phyloP scores from a whole-genome alignment of 2,329 filamentous ascomycete species.

The Pestalotiopsis sp. region DNA sequence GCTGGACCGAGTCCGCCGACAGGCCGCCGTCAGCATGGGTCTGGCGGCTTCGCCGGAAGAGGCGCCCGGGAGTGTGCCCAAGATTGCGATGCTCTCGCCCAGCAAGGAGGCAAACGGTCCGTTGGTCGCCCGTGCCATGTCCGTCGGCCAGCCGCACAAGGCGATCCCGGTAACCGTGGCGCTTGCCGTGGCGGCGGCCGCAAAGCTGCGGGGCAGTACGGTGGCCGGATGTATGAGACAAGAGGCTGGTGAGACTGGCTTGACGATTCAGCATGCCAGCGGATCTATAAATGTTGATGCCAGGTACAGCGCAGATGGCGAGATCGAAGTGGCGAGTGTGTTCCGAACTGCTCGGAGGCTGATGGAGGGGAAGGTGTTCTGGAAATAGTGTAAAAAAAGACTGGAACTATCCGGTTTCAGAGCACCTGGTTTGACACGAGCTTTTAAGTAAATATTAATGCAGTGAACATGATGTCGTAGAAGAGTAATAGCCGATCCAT shows the following conservation, averaged over 20 bases:
- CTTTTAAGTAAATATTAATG: not conserved
- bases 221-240: constrained; percentile 32
- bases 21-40: constrained; percentile 64
- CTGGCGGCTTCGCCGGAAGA: constrained; percentile 47
- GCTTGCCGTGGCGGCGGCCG: constrained; percentile 48
- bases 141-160: constrained; percentile 58
- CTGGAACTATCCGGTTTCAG: too few relatives aligned
- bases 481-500: too few relatives aligned
- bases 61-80: constrained; percentile 56
- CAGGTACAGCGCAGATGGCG: constrained; percentile 36
- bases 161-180: constrained; percentile 59
- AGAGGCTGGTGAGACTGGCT: constrained; percentile 27
- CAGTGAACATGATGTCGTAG: too few relatives aligned
- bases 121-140: constrained; percentile 50
- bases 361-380: constrained; percentile 44
- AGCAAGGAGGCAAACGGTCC: constrained; percentile 32
- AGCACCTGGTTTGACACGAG: not conserved
- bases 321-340: constrained; percentile 41
- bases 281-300: constrained; percentile 46
- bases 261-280: constrained; percentile 48
- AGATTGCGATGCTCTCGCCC: constrained; percentile 59
- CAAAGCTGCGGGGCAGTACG: constrained; percentile 44
- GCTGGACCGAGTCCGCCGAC: constrained; percentile 58
- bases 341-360: constrained; percentile 49
- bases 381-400: not conserved